phyloP scores from a whole-genome alignment of 495 filamentous ascomycete species.

The Chaetomium cochliodes region DNA sequence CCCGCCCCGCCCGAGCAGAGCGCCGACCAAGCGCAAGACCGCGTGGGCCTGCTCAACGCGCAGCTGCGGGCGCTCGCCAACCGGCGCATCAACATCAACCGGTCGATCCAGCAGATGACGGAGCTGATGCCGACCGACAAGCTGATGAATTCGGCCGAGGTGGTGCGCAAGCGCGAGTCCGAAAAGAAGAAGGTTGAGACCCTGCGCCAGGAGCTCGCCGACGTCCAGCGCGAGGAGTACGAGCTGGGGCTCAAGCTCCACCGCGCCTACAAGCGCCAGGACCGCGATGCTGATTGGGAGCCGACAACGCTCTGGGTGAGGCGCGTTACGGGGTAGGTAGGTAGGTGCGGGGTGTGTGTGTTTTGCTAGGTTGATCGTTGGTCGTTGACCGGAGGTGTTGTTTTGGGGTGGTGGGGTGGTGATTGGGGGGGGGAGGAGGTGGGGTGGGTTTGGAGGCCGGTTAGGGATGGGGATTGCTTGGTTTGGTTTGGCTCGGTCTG shows the following conservation, averaged over 20 bases:
- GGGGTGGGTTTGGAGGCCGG: background rate
- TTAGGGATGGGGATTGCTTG: background rate
- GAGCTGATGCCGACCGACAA: conserved; percentile 58
- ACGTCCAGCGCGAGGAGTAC: conserved; percentile 77
- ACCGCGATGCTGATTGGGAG: conserved; percentile 62
- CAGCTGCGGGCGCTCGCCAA: conserved; percentile 63
- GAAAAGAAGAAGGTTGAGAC: conserved; percentile 71
- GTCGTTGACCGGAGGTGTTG: too few species aligned
- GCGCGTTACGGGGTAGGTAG: conserved; percentile 49
- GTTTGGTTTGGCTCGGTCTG: background rate
- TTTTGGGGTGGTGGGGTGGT: background rate
- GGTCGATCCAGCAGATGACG: conserved; percentile 70
- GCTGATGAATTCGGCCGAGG: conserved; percentile 45
- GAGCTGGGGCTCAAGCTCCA: conserved; percentile 82
- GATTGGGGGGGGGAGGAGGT: too few species aligned
- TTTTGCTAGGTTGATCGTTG: background rate
- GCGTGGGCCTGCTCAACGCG: conserved; percentile 65
- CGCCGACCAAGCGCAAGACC: conserved; percentile 51
- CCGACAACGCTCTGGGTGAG: conserved; percentile 79
- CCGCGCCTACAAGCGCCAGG: conserved; percentile 72
- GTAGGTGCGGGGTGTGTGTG: background rate
- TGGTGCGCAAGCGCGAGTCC: conserved; percentile 54
- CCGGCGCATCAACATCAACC: conserved; percentile 67
- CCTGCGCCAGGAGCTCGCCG: conserved; percentile 71
- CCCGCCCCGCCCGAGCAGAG: conserved; percentile 57